These are phyloP conservation scores for Candida pseudofarinosa DNA, from an alignment of 805 yeast species.

Conservation along the genomic window DNA sequence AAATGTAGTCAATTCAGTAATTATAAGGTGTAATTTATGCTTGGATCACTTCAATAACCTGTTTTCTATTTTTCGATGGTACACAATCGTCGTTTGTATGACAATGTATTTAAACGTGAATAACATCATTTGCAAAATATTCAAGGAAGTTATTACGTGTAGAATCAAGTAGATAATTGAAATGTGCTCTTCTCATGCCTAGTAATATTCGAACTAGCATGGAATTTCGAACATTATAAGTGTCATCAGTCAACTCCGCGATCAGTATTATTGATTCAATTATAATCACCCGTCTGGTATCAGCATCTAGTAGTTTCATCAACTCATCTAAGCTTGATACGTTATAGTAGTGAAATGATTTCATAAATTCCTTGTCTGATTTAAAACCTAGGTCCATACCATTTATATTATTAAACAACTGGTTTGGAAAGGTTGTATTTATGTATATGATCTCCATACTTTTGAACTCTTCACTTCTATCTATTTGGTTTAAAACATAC, in stretches of 20 bases:
- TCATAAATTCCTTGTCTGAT: conserved; percentile 6
- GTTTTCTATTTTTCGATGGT: no score
- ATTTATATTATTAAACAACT: conserved; percentile 6
- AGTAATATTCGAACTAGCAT: conserved; percentile 9
- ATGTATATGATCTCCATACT: conserved; percentile 5
- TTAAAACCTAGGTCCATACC: conserved; percentile 3
- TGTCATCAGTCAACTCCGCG: conserved; percentile 4
- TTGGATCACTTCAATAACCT: no score
- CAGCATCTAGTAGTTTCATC: neutral
- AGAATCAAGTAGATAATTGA: conserved; percentile 1
- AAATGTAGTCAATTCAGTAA: no score
- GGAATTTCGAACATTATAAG: conserved; percentile 7
- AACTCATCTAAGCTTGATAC: conserved; percentile 6
- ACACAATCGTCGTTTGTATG: no score
- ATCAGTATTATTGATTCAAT: conserved; percentile 10
- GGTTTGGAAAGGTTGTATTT: conserved; percentile 12
- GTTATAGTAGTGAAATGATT: conserved; percentile 10
- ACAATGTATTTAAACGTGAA: no score
- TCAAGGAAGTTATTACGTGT: neutral
- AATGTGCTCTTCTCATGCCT: conserved; percentile 3
- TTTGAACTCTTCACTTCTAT: neutral
- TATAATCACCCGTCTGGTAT: conserved; percentile 1
- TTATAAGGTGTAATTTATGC: no score
- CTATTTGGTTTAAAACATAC: neutral
- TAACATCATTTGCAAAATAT: neutral